A percentile compares a stretch with the other conserved stretches of the same genome.
Conservation (phyloP, 345 rosid species). For the Eucalyptus polyanthemos region DNA sequence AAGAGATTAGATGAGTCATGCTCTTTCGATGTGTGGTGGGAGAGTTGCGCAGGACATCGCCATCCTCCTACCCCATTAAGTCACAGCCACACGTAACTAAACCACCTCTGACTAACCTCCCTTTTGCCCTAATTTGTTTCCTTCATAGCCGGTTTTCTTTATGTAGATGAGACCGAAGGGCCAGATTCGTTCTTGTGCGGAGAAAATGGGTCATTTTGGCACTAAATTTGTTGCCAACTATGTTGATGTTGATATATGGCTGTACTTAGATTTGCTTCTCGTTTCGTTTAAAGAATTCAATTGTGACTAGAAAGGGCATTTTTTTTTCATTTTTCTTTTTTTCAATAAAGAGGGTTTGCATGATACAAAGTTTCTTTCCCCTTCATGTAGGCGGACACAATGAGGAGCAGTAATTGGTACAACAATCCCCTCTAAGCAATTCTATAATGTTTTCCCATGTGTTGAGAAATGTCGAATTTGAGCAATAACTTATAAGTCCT, state of each 20-base stretch:
- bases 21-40: not conserved
- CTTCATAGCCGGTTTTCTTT: not conserved
- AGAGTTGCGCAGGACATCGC: not conserved
- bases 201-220: not conserved
- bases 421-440: not conserved
- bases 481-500: not conserved
- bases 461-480: not conserved
- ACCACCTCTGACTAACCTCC: not conserved
- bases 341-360: not conserved
- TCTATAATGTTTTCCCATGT: too few relatives aligned
- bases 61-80: not conserved
- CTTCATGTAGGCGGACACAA: not conserved
- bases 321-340: not conserved
- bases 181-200: not conserved
- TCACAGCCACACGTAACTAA: not conserved
- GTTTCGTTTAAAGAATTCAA: not conserved
- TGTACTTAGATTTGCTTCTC: not conserved
- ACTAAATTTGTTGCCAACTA: not conserved
- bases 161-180: not conserved
- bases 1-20: not conserved
- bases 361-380: not conserved
- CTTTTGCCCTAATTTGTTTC: not conserved
- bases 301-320: not conserved
- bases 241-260: not conserved
- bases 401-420: not conserved